Evolutionary conservation across 371 early-diverging fungal species (phyloP).

Genomic region (Mortierella sp.): DNA sequence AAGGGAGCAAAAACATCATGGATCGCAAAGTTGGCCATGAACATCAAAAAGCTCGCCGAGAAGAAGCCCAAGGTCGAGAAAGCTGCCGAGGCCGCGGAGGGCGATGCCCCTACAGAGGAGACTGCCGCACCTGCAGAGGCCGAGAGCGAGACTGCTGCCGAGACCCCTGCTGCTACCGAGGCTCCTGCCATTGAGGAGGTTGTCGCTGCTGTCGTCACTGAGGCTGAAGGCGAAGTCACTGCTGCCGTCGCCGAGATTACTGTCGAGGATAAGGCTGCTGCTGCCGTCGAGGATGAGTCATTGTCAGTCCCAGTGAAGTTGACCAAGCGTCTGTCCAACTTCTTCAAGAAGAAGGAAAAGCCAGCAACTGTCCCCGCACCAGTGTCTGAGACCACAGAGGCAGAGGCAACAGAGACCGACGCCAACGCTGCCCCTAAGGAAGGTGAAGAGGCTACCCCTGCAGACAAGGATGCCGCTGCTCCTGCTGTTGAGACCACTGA

Average conservation of each 20-base stretch:
- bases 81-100: constrained; percentile 6
- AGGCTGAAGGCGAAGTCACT: constrained; percentile 6
- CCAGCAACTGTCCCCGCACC: constrained; percentile 12
- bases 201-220: constrained; percentile 7
- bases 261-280: too few species aligned
- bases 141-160: too few species aligned
- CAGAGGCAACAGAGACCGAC: constrained; percentile 9
- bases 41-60: constrained; percentile 46
- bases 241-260: constrained; percentile 7
- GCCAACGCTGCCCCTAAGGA: neutral
- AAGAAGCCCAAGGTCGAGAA: constrained; percentile 53
- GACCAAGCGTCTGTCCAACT: constrained; percentile 45
- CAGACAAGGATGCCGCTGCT: constrained; percentile 4
- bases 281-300: too few species aligned
- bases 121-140: constrained; percentile 13
- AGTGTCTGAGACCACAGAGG: constrained; percentile 18
- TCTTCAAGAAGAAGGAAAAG: constrained; percentile 51
- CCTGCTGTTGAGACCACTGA: constrained; percentile 38
- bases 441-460: constrained; percentile 10
- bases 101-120: constrained; percentile 9
- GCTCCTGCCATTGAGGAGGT: constrained; percentile 9
- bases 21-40: constrained; percentile 42
- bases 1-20: constrained; percentile 42
- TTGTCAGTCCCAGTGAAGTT: constrained; percentile 1
- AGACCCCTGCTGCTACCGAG: constrained; percentile 14